phyloP scores from a whole-genome alignment of 108 stramenopile species.

The Cyclotella sp. region DNA sequence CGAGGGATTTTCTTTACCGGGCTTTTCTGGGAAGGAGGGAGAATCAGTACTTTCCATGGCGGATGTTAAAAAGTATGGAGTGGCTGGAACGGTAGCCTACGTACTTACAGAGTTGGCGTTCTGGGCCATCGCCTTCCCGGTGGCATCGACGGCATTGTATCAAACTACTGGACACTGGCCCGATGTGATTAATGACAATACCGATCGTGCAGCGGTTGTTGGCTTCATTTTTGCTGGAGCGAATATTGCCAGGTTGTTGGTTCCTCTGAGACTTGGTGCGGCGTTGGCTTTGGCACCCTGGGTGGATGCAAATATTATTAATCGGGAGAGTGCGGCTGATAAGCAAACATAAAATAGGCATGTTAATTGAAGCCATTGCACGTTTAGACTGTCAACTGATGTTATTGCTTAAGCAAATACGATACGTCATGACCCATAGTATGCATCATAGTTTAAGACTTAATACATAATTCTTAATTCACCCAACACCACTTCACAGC shows the following conservation, averaged over 20 bases:
- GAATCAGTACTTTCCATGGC: slow-evolving; percentile 63
- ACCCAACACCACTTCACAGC: not conserved
- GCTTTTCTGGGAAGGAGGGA: slow-evolving; percentile 38
- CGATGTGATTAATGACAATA: slow-evolving; percentile 79
- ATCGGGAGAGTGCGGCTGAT: slow-evolving; percentile 29
- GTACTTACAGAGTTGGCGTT: slow-evolving; percentile 91
- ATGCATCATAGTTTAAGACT: no score
- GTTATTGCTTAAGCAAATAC: not conserved
- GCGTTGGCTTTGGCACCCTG: slow-evolving; percentile 92
- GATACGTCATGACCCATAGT: no score
- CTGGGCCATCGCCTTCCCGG: slow-evolving; percentile 90
- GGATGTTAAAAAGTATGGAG: slow-evolving; percentile 90
- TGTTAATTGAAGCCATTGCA: no score
- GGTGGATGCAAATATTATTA: slow-evolving; percentile 88
- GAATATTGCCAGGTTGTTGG: slow-evolving; percentile 84
- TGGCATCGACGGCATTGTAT: slow-evolving; percentile 78
- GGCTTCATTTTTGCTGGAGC: slow-evolving; percentile 87
- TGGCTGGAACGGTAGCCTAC: slow-evolving; percentile 85
- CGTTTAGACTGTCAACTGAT: not conserved
- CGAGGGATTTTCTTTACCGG: slow-evolving; percentile 54
- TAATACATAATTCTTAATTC: no score
- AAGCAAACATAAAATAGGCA: not conserved
- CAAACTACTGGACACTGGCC: slow-evolving; percentile 90
- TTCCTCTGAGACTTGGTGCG: slow-evolving; percentile 88
- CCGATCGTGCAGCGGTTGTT: slow-evolving; percentile 81